A percentile compares a stretch with the other conserved stretches of the same genome.
These are phyloP conservation scores for Tetratostichococcus sp. DNA, from an alignment of 139 green algal genomes.

Conservation along the genomic window DNA sequence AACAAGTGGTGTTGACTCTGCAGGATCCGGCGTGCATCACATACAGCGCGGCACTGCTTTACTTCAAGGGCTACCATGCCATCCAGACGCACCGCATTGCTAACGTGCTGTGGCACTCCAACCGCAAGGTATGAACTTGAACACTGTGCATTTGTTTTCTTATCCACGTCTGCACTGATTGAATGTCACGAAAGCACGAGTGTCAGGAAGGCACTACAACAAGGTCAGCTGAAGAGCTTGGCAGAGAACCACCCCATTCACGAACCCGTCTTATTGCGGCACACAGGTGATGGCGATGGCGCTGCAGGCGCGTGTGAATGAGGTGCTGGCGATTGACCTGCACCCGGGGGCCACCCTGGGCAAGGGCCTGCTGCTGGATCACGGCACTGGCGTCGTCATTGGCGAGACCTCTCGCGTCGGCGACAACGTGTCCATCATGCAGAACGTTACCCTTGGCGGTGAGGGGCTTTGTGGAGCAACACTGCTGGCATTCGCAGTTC, in stretches of 20 bases:
- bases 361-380: slow-evolving; percentile 90
- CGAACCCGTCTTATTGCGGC: no score
- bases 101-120: slow-evolving; percentile 77
- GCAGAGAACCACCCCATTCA: no score
- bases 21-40: slow-evolving; percentile 67
- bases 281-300: slow-evolving; percentile 75
- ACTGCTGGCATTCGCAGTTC: no score
- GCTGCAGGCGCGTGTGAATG: slow-evolving; percentile 62
- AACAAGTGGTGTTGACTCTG: background rate
- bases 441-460: slow-evolving; percentile 88
- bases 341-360: slow-evolving; percentile 93
- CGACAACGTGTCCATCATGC: slow-evolving; percentile 80
- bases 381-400: slow-evolving; percentile 91
- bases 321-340: slow-evolving; percentile 93
- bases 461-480: no score
- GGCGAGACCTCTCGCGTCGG: slow-evolving; percentile 87
- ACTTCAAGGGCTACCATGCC: slow-evolving; percentile 95
- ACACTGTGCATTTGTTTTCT: no score
- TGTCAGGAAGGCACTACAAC: no score
- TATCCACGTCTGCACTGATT: no score
- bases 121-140: background rate
- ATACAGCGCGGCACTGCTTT: slow-evolving; percentile 73
- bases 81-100: slow-evolving; percentile 90
- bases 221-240: no score
- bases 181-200: no score